phyloP scores from a whole-genome alignment of 2,329 filamentous ascomycete species.

The Thielaviopsis ethacetica region DNA sequence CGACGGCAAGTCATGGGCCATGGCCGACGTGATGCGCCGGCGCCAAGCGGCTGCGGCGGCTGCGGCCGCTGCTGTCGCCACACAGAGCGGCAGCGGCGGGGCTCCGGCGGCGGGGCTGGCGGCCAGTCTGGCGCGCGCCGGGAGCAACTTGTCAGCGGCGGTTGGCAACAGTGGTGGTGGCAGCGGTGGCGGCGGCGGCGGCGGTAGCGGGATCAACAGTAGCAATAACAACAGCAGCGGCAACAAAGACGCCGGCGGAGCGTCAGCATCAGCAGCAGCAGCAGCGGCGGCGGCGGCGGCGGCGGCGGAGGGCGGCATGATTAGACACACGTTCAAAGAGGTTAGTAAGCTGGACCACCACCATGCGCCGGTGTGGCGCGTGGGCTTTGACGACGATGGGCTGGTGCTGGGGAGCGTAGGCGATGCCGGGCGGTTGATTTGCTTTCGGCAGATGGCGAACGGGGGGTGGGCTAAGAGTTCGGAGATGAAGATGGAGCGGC shows the following conservation, averaged over 20 bases:
- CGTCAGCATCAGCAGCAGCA: neutral
- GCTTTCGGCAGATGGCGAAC: slow-evolving; percentile 42
- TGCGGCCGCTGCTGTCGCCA: slow-evolving; percentile 13
- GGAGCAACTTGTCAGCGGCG: slow-evolving; percentile 12
- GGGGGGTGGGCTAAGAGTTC: slow-evolving; percentile 44
- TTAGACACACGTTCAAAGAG: slow-evolving; percentile 46
- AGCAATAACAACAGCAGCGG: neutral
- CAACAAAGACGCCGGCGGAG: slow-evolving; percentile 15
- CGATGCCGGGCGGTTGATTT: slow-evolving; percentile 53
- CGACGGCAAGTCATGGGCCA: slow-evolving; percentile 34
- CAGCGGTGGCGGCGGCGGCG: slow-evolving; percentile 29
- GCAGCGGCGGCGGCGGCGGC: neutral
- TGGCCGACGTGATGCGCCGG: slow-evolving; percentile 23
- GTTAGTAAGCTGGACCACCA: slow-evolving; percentile 51
- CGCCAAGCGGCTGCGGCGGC: slow-evolving; percentile 18
- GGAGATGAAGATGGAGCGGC: slow-evolving; percentile 40
- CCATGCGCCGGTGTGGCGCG: slow-evolving; percentile 57
- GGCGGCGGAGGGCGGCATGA: slow-evolving; percentile 39
- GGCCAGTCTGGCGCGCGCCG: slow-evolving; percentile 9
- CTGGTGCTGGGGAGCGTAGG: slow-evolving; percentile 61
- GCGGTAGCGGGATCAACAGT: slow-evolving; percentile 11
- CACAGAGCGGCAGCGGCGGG: slow-evolving; percentile 18
- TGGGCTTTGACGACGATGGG: slow-evolving; percentile 53
- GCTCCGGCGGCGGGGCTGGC: slow-evolving; percentile 14
- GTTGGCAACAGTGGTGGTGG: slow-evolving; percentile 14